Base-by-base conservation (phyloP, 2,329 filamentous ascomycete genomes). In the Arthrobotrys megalospora region DNA sequence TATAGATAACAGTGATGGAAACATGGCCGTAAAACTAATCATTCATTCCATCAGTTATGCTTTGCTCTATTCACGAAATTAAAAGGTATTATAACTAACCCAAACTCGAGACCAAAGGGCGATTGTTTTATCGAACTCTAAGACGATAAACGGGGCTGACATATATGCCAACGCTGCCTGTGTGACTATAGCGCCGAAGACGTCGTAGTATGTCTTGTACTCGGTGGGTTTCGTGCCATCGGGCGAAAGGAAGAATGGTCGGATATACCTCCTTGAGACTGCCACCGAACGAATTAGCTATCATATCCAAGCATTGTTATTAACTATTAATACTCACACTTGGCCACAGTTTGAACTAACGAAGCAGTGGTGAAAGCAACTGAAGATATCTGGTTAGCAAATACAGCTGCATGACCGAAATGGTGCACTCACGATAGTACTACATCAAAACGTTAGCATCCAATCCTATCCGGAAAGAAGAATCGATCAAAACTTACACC, bases 331-430 rank as follows among this genome's bases (percentile, higher is more conserved):
- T 21, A 88, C 91, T 84, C 87, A 97, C 94, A 94, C 87, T 99
- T 99, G 69, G 96, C 94, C 16, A 91, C 91, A 1, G 94, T 97
- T 83, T 99, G 96, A 34, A 97, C 89, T 81, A 99, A 92, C 79
- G 93, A 94, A 0, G 93, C 96, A 6, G 98, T 88, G 47, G 98
- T 86, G 82, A 99, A 99, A 4, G 92, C 89, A 78, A 99, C 85
- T 84, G 98, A 98, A 28, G 85, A 11, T 19, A n/a, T 28, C 14
- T 7, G 16, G 16, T 78, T 72, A 78, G 67, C 16, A 67, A 43
- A 1, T 7, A 32, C 28, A 1, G 1, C 7, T n/a, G 1, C 19
- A 45, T 2, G 6, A 12, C 53, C 53, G n/a, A 19, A 60, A 16
- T 43, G 7, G 16, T 36, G 10, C 60, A 78, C 75, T 32, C 24